Evolutionary conservation across 202 grass and related monocot species (phyloP).

Genomic region (Panicum hallii): DNA sequence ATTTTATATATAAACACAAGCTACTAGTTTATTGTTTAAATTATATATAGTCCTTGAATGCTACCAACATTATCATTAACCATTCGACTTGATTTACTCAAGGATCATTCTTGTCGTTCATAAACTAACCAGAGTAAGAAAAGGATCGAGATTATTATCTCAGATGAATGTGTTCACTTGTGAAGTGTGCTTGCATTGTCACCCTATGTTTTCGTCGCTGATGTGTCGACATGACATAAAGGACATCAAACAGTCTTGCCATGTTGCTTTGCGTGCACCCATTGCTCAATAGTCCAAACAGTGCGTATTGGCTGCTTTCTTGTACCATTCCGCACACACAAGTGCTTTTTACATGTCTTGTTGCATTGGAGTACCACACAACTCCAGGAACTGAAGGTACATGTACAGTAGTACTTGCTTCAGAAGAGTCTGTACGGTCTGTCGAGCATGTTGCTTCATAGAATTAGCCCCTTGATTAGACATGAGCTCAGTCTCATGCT

Average conservation of each 20-base stretch:
- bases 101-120: background rate
- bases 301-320: background rate
- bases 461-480: background rate
- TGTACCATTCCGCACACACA: background rate
- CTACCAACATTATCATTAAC: background rate
- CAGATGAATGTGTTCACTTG: background rate
- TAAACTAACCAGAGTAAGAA: background rate
- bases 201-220: background rate
- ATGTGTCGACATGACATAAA: conserved; percentile 26
- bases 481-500: background rate
- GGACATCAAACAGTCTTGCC: conserved; percentile 18
- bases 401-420: conserved; percentile 1
- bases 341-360: background rate
- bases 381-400: background rate
- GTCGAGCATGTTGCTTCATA: background rate
- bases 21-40: background rate
- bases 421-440: background rate
- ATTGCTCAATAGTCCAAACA: conserved; percentile 12
- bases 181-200: background rate
- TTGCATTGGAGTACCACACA: background rate
- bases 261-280: conserved; percentile 38
- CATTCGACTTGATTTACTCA: background rate
- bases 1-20: background rate
- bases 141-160: background rate
- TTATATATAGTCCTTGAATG: background rate